Base-by-base conservation (phyloP, 352 stramenopile genomes). In the Pilasporangium apinafurcum region DNA sequence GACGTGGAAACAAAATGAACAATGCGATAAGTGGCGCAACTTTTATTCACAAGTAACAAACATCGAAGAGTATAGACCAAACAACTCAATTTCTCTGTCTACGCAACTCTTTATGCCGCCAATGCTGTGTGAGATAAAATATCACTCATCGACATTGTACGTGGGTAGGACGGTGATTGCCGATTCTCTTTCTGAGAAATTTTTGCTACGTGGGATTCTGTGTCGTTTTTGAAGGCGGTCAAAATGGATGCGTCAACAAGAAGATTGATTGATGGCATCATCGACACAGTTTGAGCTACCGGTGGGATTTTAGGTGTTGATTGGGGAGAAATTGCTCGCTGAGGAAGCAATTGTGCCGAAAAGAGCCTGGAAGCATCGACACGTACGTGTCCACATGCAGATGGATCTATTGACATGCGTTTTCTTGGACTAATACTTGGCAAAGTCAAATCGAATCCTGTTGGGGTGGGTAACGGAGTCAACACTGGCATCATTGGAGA, bases 121-220 rank as follows among this genome's bases (percentile, higher is more conserved):
- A 54, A 54, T 16, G 63, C 38, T n/a, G 51, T 59, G 49, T 73
- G 54, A 16, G 53, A 64, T 41, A 86, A 48, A 40, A 85, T 89
- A 37, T 89, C 73, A 13, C 74, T 62, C 73, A 86, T 89, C 32
- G 72, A 86, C 76, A 88, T 88, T 50, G 54, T 71, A 25, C 76
- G 60, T 10, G 32, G 48, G 20, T 48, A 33, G 18, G 26, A 14
- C 4, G 18, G 28, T 25, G 28, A 24, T 22, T 28, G 31, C 17
- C 17, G 59, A 44, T 45, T 32, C 13, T 51, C 47, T 20, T 51
- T 37, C 25, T 51, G 38, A 31, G 28, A 22, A 22, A 7, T n/a
- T 42, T 46, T 17, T 51, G 30, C 14, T 46, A 34, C 38, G 51
- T 24, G 14, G 57, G 44, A 29, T 32, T 35, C 20, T 52, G 28